Evolutionary conservation across 2,329 filamentous ascomycete species (phyloP), one percentile per base, ranked within the genome.

Genomic region (Pseudopyrenochaeta lycopersici): DNA sequence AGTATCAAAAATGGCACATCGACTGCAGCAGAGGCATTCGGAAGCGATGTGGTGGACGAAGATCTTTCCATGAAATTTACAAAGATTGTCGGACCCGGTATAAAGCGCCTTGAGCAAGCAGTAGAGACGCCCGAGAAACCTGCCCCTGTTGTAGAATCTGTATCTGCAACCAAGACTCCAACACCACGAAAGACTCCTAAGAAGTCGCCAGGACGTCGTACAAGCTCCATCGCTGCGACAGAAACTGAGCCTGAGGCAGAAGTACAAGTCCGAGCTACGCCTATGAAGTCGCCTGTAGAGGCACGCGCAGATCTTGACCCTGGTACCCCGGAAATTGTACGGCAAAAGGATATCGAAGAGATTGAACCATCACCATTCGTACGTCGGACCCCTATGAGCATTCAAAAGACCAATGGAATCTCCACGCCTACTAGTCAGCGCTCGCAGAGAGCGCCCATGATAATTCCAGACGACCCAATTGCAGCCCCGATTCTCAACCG

Each of bases 41-140:
- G 57, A 1, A 54, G 41, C 18, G 63, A 63, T 15, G 50, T 54
- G 17, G 68, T 64, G 46, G 72, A 64, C 11, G 67, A 62, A 72
- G 83, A 78, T 71, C 76, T 82, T 21, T 80, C 80, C n/a, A 83
- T 83, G 81, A 81, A 83, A 46, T 74, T 82, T 29, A 82, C 81
- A 1, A 77, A 77, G n/a, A 77, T 79, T 7, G 67, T 82, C 39
- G 81, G 79, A 4, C 66, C 68, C 7, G 78, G 77, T 31, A 80
- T 82, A 49, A 74, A 68, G 52, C 63, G 60, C 30, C 21, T 58
- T 18, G 60, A 46, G 4, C 54, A 55, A n/a, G 43, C 42, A 39
- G 35, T 54, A 21, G 35, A 60, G 31, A 66, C 63, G 15, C 63
- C 68, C 30, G 66, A 65, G 29, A 63, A 64, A 27, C 43, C 60